phyloP scores from a whole-genome alignment of 495 filamentous ascomycete genomes.

The Bryoglossum gracile region DNA sequence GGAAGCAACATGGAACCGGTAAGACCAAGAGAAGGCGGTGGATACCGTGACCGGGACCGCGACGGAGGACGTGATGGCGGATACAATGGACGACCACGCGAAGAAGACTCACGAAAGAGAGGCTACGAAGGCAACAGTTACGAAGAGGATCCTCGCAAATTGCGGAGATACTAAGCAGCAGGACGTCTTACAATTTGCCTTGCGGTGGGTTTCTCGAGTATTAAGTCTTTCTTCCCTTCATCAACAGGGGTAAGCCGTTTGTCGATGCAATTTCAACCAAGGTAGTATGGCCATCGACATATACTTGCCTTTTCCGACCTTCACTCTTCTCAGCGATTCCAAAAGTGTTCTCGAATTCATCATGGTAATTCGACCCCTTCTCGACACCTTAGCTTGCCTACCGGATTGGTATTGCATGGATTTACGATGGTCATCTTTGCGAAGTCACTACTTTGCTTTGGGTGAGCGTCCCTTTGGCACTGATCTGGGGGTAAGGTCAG shows the following conservation, averaged over 20 bases:
- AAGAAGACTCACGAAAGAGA: conserved; percentile 55
- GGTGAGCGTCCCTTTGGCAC: conserved; percentile 10
- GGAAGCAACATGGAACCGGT: conserved; percentile 67
- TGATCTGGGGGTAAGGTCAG: conserved; percentile 53
- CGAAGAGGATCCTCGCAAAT: conserved; percentile 72
- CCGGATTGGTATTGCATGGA: neutral
- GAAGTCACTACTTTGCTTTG: conserved; percentile 9
- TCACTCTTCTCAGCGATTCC: neutral
- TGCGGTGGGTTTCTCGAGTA: conserved; percentile 30
- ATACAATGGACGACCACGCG: conserved; percentile 42
- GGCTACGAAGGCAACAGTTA: conserved; percentile 57
- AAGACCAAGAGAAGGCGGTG: conserved; percentile 43
- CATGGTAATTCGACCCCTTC: conserved; percentile 15
- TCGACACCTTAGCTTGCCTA: conserved; percentile 5
- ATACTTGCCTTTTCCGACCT: conserved; percentile 13
- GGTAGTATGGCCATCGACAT: conserved; percentile 22
- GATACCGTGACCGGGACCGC: conserved; percentile 35
- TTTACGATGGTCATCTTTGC: conserved; percentile 4
- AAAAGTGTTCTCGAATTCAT: conserved; percentile 4
- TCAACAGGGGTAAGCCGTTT: conserved; percentile 59
- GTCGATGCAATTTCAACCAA: conserved; percentile 28
- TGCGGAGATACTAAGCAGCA: conserved; percentile 61
- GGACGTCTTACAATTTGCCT: conserved; percentile 22
- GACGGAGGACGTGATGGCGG: conserved; percentile 39
- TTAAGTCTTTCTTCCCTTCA: conserved; percentile 44